Evolutionary conservation across 208 protist species (phyloP).

Genomic region (Trypanosoma boissoni): DNA sequence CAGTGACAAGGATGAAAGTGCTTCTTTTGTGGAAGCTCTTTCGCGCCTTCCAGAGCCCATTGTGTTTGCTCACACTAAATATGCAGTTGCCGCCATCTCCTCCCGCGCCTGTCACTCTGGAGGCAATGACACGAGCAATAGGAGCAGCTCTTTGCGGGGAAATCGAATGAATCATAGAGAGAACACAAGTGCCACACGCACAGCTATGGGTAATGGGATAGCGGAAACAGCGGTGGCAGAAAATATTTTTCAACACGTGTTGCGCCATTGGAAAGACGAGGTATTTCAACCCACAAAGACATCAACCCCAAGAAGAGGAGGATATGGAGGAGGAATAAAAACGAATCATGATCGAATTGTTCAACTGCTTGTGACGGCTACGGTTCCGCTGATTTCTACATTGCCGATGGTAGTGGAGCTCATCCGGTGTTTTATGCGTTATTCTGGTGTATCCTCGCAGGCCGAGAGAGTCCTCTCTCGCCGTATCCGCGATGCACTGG

Average conservation of each 20-base stretch:
- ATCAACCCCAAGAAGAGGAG: too few relatives aligned
- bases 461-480: background rate
- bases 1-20: background rate
- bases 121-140: too few relatives aligned
- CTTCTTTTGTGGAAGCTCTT: conserved; percentile 2
- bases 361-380: conserved; percentile 7
- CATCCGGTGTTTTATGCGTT: background rate
- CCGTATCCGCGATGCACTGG: background rate
- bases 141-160: too few relatives aligned
- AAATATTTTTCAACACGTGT: background rate
- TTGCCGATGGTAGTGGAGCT: conserved; percentile 1
- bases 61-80: background rate
- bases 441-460: background rate
- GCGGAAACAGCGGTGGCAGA: background rate
- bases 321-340: background rate
- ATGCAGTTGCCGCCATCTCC: conserved; percentile 5
- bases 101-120: too few relatives aligned
- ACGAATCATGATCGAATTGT: background rate
- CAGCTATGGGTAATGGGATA: background rate
- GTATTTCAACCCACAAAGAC: too few relatives aligned
- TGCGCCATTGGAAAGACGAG: background rate
- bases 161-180: too few relatives aligned
- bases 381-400: background rate
- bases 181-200: too few relatives aligned
- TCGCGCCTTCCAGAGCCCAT: conserved; percentile 2